Percentiles rank a stretch among this genome's conserved stretches.
These are phyloP conservation scores for Esteya vermicola DNA, from an alignment of 2,329 filamentous ascomycete species.

Conservation along the genomic window DNA sequence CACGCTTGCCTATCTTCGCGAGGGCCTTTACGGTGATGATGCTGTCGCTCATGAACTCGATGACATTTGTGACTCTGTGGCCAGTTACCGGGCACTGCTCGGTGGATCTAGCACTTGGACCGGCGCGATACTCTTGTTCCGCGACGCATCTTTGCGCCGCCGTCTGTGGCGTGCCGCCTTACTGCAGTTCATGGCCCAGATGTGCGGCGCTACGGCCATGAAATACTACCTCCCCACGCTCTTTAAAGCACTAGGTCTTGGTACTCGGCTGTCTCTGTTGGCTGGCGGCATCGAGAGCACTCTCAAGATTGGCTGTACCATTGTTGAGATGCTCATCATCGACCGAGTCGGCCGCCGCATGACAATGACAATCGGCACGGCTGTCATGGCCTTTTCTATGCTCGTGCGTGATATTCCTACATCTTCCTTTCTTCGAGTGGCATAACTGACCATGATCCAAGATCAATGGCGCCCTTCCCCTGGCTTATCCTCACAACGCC, in stretches of 20 bases:
- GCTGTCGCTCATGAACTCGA: conserved; percentile 27
- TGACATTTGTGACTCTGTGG: conserved; percentile 30
- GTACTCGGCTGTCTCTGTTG: conserved; percentile 31
- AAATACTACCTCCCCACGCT: conserved; percentile 45
- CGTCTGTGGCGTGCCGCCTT: conserved; percentile 42
- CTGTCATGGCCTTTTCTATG: conserved; percentile 38
- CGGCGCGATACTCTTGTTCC: conserved; percentile 38
- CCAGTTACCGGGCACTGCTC: conserved; percentile 20
- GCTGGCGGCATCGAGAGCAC: conserved; percentile 42
- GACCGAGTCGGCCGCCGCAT: conserved; percentile 34
- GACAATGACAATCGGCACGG: conserved; percentile 33
- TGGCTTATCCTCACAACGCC: conserved; percentile 32
- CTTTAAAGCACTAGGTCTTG: conserved; percentile 34
- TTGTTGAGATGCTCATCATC: conserved; percentile 42
- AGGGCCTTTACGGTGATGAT: conserved; percentile 21
- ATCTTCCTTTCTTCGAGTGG: neutral
- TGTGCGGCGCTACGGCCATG: conserved; percentile 45
- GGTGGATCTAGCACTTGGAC: conserved; percentile 23
- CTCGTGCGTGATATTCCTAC: conserved; percentile 20
- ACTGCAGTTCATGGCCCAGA: conserved; percentile 45
- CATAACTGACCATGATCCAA: conserved; percentile 15
- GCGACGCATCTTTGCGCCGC: conserved; percentile 29
- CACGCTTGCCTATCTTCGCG: conserved; percentile 33
- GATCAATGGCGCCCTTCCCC: conserved; percentile 39
- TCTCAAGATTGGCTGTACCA: conserved; percentile 39